Conservation (phyloP, 1,284 basidiomycete genomes). For the Athelia sp. region DNA sequence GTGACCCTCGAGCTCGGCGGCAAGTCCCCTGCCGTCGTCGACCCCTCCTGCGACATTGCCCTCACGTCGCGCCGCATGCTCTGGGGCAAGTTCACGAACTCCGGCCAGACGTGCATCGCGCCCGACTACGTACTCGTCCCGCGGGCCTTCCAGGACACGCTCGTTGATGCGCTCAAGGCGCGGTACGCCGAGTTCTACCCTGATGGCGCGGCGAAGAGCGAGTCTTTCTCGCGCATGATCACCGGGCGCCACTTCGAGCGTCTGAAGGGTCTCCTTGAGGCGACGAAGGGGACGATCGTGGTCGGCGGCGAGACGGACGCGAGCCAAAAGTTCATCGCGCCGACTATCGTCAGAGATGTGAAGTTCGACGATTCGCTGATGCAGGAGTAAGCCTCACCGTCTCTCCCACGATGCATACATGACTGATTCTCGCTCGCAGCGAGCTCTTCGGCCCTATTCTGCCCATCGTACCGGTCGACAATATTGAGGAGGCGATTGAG, state of each 20-base stretch:
- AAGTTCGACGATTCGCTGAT: slow-evolving; percentile 64
- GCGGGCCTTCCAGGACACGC: slow-evolving; percentile 53
- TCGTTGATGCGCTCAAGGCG: slow-evolving; percentile 59
- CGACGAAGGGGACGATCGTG: slow-evolving; percentile 67
- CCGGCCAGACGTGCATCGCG: slow-evolving; percentile 69
- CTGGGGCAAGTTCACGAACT: slow-evolving; percentile 78
- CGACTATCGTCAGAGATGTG: slow-evolving; percentile 66
- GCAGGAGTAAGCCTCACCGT: slow-evolving; percentile 50
- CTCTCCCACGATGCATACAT: no score
- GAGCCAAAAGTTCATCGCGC: slow-evolving; percentile 54
- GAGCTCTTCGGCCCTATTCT: slow-evolving; percentile 79
- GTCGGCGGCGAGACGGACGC: slow-evolving; percentile 68
- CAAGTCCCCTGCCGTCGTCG: slow-evolving; percentile 82
- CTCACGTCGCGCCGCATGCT: slow-evolving; percentile 60
- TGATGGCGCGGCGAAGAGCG: slow-evolving; percentile 38
- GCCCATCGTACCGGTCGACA: slow-evolving; percentile 72
- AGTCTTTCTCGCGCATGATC: slow-evolving; percentile 45
- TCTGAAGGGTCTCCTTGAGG: slow-evolving; percentile 57
- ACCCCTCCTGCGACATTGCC: slow-evolving; percentile 60
- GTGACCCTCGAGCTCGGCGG: slow-evolving; percentile 64
- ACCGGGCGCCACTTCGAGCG: slow-evolving; percentile 54
- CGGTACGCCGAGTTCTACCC: slow-evolving; percentile 57
- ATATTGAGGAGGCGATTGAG: slow-evolving; percentile 67
- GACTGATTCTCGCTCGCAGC: slow-evolving; percentile 10
- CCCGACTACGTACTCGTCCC: slow-evolving; percentile 84